Evolutionary conservation across 2,329 filamentous ascomycete genomes (phyloP).

Genomic region (Cladorrhinum sp.): DNA sequence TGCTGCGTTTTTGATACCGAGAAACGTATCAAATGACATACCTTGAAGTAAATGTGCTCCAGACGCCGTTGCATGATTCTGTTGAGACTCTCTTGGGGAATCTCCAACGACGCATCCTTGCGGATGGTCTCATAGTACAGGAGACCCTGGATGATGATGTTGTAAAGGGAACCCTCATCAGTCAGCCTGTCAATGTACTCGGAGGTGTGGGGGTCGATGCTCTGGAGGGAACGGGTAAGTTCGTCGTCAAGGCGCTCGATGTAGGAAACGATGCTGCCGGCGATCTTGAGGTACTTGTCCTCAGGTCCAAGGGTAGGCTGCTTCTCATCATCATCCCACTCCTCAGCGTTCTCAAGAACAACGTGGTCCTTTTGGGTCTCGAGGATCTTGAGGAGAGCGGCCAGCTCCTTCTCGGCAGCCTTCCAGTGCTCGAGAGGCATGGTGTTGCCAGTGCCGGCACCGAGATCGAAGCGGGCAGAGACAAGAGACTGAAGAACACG

Average conservation of each 20-base stretch:
- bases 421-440: constrained; percentile 99
- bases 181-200: constrained; percentile 96
- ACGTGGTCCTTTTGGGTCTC: constrained; percentile 77
- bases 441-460: constrained; percentile 69
- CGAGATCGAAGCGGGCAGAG: constrained; percentile 91
- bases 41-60: constrained; percentile 99
- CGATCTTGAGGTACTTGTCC: constrained; percentile 83
- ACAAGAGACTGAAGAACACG: constrained; percentile 88
- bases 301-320: constrained; percentile 68
- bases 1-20: not conserved
- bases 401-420: constrained; percentile 82
- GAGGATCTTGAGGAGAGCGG: constrained; percentile 71
- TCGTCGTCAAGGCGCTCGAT: constrained; percentile 95
- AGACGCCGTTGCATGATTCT: constrained; percentile 88
- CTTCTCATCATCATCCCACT: constrained; percentile 99
- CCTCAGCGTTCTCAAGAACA: constrained; percentile 87
- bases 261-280: constrained; percentile 91
- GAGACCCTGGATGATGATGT: constrained; percentile 81
- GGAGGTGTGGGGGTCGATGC: constrained; percentile 96
- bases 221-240: constrained; percentile 93
- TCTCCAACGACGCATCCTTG: constrained; percentile 66
- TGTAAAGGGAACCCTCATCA: constrained; percentile 88
- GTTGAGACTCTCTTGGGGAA: constrained; percentile 84
- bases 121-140: constrained; percentile 83
- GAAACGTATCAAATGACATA: constrained; percentile 34